phyloP scores from a whole-genome alignment of 352 stramenopile species.

The Pythium vanterpoolii region DNA sequence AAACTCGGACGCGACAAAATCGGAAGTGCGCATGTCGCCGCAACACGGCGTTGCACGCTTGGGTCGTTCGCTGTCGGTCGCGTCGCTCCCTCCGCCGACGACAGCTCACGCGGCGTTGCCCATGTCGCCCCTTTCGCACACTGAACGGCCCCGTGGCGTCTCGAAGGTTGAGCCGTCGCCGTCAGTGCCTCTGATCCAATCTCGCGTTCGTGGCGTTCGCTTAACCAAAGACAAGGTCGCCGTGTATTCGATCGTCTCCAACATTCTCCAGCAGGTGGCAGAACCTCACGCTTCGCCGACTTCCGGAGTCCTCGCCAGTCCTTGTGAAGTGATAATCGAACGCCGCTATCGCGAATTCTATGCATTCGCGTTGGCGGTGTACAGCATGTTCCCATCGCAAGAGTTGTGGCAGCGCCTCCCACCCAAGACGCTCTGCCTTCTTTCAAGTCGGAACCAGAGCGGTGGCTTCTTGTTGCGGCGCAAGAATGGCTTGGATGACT shows the following conservation, averaged over 20 bases:
- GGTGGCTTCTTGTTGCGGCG: slow-evolving; percentile 62
- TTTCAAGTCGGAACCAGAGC: slow-evolving; percentile 18
- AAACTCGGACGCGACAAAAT: background rate
- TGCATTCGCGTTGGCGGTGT: slow-evolving; percentile 54
- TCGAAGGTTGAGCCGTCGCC: slow-evolving; percentile 10
- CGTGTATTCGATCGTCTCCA: slow-evolving; percentile 57
- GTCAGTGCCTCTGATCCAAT: slow-evolving; percentile 31
- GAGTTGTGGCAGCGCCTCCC: slow-evolving; percentile 56
- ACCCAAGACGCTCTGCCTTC: slow-evolving; percentile 63
- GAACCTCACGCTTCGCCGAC: background rate
- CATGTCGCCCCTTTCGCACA: slow-evolving; percentile 3
- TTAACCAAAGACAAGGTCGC: slow-evolving; percentile 49
- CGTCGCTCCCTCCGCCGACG: slow-evolving; percentile 8
- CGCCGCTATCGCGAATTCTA: slow-evolving; percentile 79
- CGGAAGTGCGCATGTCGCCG: background rate
- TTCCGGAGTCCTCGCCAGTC: background rate
- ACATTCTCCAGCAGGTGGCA: slow-evolving; percentile 16
- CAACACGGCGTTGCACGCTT: background rate
- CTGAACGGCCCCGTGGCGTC: background rate
- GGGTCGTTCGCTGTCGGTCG: slow-evolving; percentile 24
- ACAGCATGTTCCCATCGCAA: slow-evolving; percentile 57
- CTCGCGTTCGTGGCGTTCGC: slow-evolving; percentile 49
- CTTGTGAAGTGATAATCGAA: slow-evolving; percentile 46
- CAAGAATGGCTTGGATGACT: slow-evolving; percentile 67
- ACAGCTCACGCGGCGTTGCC: background rate